Evolutionary conservation across 805 yeast species (phyloP), one percentile per base, ranked within the genome.

Genomic region (Zygoascus bituminiphila): DNA sequence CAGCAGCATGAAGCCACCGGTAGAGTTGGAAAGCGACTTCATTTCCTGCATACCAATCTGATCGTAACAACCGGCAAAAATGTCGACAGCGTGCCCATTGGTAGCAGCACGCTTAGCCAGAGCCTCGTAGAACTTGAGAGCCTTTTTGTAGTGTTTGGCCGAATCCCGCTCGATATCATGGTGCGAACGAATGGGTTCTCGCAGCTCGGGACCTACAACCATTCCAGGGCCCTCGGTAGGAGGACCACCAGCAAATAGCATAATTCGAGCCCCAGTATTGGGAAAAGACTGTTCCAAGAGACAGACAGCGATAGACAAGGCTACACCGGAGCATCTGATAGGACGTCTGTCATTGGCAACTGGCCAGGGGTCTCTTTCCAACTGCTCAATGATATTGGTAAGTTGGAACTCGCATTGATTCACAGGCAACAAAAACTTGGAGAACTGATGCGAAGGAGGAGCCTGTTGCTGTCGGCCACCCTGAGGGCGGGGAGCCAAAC

Each of bases 171-270:
- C 98, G 56, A 93, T 86, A 65, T 93, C 98, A 61, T 85, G 87
- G 69, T 93, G 99, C 7, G 98, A 93, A 73, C 99, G 81, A 59
- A 93, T 84, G 44, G 98, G 96, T 68, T 93, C 98, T 64, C 86
- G 85, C 64, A 93, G 76, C 65, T 88, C 93, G 21, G 83, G 80
- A 41, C 91, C 87, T 24, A 93, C 99, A 56, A 93, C 88, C 64
- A 86, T 72, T 58, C 99, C 99, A 10, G 99, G 98, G 42, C 84
- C 84, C 62, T 84, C 81, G 42, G 98, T 93, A 64, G 96, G 82
- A 44, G 96, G 95, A 54, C 98, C 99, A 47, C 91, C 94, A 37
- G 95, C 81, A 62, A 93, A 93, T 51, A 93, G 73, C 73, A 88
- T 81, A 57, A 93, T 75, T 64, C 97, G 81, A 14, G 95, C 88